phyloP scores from a whole-genome alignment of 768 basidiomycete genomes.

The Phylloporus sp. region DNA sequence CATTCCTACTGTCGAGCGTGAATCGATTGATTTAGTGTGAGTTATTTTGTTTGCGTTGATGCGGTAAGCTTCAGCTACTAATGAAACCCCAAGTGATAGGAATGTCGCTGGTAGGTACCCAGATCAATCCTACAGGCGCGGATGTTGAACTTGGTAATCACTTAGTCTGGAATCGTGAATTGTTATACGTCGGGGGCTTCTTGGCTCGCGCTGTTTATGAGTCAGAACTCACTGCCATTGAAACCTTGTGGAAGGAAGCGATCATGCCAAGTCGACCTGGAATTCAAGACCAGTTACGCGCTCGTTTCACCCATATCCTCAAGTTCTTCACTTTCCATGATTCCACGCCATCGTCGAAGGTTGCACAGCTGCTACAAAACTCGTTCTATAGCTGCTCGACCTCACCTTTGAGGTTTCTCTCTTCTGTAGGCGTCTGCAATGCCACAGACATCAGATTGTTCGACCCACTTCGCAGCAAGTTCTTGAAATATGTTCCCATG shows the following conservation, averaged over 20 bases:
- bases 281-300: neutral
- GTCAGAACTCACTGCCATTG: conserved; percentile 61
- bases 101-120: neutral
- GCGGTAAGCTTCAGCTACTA: neutral
- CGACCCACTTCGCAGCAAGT: conserved; percentile 58
- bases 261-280: too few species aligned
- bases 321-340: conserved; percentile 8
- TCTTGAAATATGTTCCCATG: conserved; percentile 75
- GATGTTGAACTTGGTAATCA: neutral
- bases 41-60: neutral
- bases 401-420: conserved; percentile 65
- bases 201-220: conserved; percentile 82
- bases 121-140: neutral
- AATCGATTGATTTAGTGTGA: conserved; percentile 5
- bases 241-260: conserved; percentile 13
- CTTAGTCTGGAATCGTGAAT: conserved; percentile 84
- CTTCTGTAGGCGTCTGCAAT: conserved; percentile 64
- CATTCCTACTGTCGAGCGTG: conserved; percentile 11
- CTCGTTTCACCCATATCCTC: conserved; percentile 2
- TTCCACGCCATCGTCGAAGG: conserved; percentile 69
- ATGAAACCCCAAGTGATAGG: neutral
- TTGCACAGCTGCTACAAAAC: conserved; percentile 63
- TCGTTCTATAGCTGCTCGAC: conserved; percentile 71
- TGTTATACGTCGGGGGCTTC: conserved; percentile 80
- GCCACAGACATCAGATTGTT: conserved; percentile 67